Evolutionary conservation across 2,329 filamentous ascomycete species (phyloP).

Genomic region (Colletotrichum acutatum): DNA sequence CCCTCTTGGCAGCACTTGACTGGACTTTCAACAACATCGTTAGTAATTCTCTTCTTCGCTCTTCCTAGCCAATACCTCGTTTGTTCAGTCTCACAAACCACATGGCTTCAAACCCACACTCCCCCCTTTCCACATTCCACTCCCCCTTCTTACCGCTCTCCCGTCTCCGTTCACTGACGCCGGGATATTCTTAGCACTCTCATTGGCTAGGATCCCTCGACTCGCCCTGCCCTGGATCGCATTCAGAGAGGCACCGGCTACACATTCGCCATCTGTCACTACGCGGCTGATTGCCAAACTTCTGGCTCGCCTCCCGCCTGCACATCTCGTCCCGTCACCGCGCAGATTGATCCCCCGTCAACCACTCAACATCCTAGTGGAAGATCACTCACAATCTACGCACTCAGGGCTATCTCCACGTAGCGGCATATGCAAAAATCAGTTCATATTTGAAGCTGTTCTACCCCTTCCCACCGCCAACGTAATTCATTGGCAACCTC

Average conservation of each 20-base stretch:
- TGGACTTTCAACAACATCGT: conserved; percentile 2
- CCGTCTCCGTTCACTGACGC: conserved; percentile 3
- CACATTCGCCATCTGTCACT: not conserved
- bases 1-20: not conserved
- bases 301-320: conserved; percentile 18
- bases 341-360: conserved; percentile 16
- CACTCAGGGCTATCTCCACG: conserved; percentile 3
- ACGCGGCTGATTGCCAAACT: conserved; percentile 29
- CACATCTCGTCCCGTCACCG: conserved; percentile 7
- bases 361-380: conserved; percentile 10
- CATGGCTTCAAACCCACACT: not conserved
- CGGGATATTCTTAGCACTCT: conserved; percentile 17
- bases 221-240: not conserved
- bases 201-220: conserved; percentile 25
- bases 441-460: conserved; percentile 33
- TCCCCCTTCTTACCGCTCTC: not conserved
- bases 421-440: conserved; percentile 27
- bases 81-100: conserved; percentile 4
- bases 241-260: not conserved
- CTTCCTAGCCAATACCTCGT: not conserved
- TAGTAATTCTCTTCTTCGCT: not conserved
- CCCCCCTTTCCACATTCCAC: not conserved
- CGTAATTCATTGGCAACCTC: conserved; percentile 6
- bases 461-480: conserved; percentile 11
- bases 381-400: conserved; percentile 24